Evolutionary conservation across 306 rosid genomes (phyloP).

Genomic region (Fragaria vesca): DNA sequence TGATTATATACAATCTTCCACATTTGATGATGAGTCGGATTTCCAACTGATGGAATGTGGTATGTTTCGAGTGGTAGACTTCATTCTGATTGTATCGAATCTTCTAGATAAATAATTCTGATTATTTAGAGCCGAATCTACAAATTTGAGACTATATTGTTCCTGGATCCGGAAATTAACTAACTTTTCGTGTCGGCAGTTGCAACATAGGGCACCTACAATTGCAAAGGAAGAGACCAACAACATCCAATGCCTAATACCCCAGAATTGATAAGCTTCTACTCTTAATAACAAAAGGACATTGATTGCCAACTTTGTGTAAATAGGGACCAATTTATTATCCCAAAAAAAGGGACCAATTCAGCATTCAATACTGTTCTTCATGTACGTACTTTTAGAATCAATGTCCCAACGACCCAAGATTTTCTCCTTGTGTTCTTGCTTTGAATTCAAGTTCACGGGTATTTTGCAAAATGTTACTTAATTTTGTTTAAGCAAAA

Average conservation of each 20-base stretch:
- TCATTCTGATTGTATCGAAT: not conserved
- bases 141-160: too few species aligned
- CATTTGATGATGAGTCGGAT: not conserved
- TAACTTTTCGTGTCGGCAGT: too few species aligned
- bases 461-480: not conserved
- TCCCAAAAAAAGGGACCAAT: not conserved
- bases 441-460: conserved; percentile 18
- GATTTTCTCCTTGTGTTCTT: not conserved
- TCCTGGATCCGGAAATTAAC: too few species aligned
- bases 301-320: not conserved
- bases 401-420: not conserved
- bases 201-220: not conserved
- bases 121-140: not conserved
- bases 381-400: not conserved
- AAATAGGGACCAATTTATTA: not conserved
- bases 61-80: not conserved
- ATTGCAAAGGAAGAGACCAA: not conserved
- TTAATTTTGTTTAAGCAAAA: not conserved
- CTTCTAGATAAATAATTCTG: too few species aligned
- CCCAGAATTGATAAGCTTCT: not conserved
- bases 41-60: too few species aligned
- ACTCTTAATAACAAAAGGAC: not conserved
- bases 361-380: not conserved
- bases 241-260: not conserved
- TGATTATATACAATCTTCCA: not conserved